Base-by-base conservation (phyloP, 768 basidiomycete species). In the Psilocybe cubensis region DNA sequence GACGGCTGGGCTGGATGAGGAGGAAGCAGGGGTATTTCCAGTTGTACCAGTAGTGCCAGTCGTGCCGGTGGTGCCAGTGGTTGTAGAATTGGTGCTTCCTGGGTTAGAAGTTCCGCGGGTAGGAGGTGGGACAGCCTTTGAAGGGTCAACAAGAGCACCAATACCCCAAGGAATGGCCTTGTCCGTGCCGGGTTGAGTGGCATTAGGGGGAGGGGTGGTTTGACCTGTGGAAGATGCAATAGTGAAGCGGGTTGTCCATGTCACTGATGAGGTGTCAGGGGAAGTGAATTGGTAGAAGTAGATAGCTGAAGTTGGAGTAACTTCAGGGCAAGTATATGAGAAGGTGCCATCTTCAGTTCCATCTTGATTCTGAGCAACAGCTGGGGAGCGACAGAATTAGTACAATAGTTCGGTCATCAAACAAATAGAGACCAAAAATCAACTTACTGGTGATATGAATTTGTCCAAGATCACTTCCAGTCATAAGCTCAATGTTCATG, bases 221-320 rank as follows among this genome's bases (percentile, higher is more conserved):
- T 71, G 60, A 11, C 83, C 84, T 23, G 69, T 62, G 3, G 79
- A 43, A 29, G 78, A 81, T 3, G 87, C 83, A 65, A 94, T 91
- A 31, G 87, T 75, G 78, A 92, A 93, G 21, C 92, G 88, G 14
- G 83, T 85, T 2, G 90, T 89, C 92, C 92, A 94, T 31, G 74
- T 69, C 66, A 75, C 77, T 47, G 65, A 66, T 33, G 71, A 1
- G 0, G 82, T 66, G 5, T 59, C 64, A 0, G 80, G 72, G 1
- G 83, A 71, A 14, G 82, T 76, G 77, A 89, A 92, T 65, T 92
- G 89, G 71, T 91, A 91, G 76, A 92, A 93, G 76, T 92, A 93
- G 61, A 92, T 85, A 33, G 83, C 66, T 2, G 91, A 78, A 70
- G 88, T 76, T 18, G 83, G 81, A 18, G 73, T 74, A 35, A 92